Percentiles rank a stretch among this genome's conserved stretches.
These are phyloP conservation scores for Parasarocladium wereldwijsianum DNA, from an alignment of 2,329 filamentous ascomycete species.

Conservation along the genomic window DNA sequence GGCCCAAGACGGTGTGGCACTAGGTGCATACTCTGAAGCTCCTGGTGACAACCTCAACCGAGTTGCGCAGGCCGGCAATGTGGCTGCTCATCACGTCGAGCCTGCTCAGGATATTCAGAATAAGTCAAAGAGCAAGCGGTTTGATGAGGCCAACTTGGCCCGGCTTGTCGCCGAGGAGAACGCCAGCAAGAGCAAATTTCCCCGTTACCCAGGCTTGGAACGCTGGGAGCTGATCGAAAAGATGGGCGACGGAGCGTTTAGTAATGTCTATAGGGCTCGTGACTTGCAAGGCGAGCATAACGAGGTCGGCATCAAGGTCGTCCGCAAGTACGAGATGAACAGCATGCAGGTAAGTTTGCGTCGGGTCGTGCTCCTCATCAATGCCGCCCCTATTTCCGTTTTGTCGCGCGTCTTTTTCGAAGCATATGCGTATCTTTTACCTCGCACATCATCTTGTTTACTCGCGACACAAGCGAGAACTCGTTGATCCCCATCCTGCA, in stretches of 20 bases:
- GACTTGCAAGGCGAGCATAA: conserved; percentile 57
- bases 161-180: conserved; percentile 87
- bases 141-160: conserved; percentile 58
- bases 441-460: conserved; percentile 11
- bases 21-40: conserved; percentile 46
- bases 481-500: conserved; percentile 5
- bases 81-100: conserved; percentile 46
- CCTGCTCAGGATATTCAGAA: conserved; percentile 38
- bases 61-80: conserved; percentile 52
- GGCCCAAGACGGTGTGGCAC: conserved; percentile 33
- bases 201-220: conserved; percentile 34
- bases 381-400: conserved; percentile 10
- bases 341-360: conserved; percentile 76
- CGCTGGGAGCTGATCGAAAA: conserved; percentile 80
- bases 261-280: conserved; percentile 86
- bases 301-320: conserved; percentile 95
- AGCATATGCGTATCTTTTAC: conserved; percentile 5
- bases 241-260: conserved; percentile 98
- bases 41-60: conserved; percentile 49
- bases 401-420: conserved; percentile 8
- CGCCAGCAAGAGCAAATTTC: conserved; percentile 71
- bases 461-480: not conserved
- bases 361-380: conserved; percentile 10
- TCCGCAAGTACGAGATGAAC: conserved; percentile 98
- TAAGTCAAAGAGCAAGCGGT: conserved; percentile 18